Percentiles rank a stretch among this genome's conserved stretches.
These are phyloP conservation scores for Tetrapisispora pingtungensis DNA, from an alignment of 805 yeast species.

Conservation along the genomic window DNA sequence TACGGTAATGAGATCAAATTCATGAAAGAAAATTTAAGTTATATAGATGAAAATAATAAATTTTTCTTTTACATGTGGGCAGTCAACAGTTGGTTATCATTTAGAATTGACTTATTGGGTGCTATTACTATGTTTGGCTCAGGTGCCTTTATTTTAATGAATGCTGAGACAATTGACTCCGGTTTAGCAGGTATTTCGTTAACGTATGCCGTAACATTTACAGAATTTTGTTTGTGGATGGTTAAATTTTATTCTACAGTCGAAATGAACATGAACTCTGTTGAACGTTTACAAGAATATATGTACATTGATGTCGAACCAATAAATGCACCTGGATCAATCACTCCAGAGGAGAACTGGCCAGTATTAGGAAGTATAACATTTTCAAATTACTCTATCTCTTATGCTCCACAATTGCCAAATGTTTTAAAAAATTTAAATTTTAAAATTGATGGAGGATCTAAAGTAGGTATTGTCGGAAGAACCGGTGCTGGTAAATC, in stretches of 20 bases:
- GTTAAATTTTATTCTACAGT: constrained; percentile 83
- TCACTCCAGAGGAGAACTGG: constrained; percentile 67
- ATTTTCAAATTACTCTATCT: constrained; percentile 63
- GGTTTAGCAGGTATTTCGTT: constrained; percentile 94
- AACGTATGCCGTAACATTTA: constrained; percentile 82
- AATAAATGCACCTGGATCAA: constrained; percentile 42
- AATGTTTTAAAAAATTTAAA: constrained; percentile 79
- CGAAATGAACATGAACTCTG: constrained; percentile 95
- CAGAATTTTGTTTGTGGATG: constrained; percentile 84
- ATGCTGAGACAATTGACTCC: constrained; percentile 63
- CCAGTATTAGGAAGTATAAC: constrained; percentile 73
- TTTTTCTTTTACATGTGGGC: constrained; percentile 96
- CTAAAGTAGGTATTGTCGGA: constrained; percentile 91
- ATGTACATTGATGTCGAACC: constrained; percentile 82
- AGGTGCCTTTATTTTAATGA: constrained; percentile 64
- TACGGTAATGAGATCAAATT: constrained; percentile 87
- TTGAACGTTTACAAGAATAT: constrained; percentile 86
- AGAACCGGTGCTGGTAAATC: constrained; percentile 99
- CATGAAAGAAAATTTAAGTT: constrained; percentile 64
- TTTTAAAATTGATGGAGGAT: constrained; percentile 65
- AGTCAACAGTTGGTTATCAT: constrained; percentile 89
- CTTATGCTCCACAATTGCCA: constrained; percentile 87
- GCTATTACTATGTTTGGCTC: constrained; percentile 72
- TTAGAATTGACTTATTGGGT: constrained; percentile 78
- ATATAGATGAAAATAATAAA: constrained; percentile 74